Evolutionary conservation across 2,329 filamentous ascomycete genomes (phyloP).

Genomic region (Aspergillus pseudonomiae): DNA sequence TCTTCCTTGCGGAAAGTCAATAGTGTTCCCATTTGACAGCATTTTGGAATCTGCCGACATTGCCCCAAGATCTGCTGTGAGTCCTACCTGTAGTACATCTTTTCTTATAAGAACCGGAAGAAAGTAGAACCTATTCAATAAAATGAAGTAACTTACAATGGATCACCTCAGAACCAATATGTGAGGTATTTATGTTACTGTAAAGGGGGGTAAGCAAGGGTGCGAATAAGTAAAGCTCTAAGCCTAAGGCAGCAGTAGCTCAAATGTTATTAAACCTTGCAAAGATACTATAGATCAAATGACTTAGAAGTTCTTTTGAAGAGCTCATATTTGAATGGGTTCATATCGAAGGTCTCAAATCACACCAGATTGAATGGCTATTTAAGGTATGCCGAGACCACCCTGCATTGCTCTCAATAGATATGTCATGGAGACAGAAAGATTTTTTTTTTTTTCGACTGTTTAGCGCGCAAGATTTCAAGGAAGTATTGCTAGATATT

Average conservation of each 20-base stretch:
- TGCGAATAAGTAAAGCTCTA: neutral
- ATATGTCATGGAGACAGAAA: neutral
- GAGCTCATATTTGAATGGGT: neutral
- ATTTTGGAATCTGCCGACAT: neutral
- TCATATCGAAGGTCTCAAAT: neutral
- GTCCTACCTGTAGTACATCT: neutral
- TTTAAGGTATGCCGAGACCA: neutral
- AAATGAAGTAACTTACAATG: neutral
- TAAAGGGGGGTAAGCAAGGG: neutral
- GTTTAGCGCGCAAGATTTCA: neutral
- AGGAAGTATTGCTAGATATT: neutral
- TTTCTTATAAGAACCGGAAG: neutral
- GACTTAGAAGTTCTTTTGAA: neutral
- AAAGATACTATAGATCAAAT: neutral
- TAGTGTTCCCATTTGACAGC: neutral
- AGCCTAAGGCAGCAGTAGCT: neutral
- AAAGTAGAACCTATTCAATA: neutral
- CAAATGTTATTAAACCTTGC: neutral
- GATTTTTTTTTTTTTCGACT: neutral
- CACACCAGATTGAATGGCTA: neutral
- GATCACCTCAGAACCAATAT: neutral
- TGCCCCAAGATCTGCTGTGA: neutral
- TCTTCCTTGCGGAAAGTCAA: neutral
- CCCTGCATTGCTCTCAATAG: neutral
- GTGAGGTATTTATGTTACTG: neutral